phyloP scores from a whole-genome alignment of 2,329 filamentous ascomycete genomes.

The Diaporthe sp. region DNA sequence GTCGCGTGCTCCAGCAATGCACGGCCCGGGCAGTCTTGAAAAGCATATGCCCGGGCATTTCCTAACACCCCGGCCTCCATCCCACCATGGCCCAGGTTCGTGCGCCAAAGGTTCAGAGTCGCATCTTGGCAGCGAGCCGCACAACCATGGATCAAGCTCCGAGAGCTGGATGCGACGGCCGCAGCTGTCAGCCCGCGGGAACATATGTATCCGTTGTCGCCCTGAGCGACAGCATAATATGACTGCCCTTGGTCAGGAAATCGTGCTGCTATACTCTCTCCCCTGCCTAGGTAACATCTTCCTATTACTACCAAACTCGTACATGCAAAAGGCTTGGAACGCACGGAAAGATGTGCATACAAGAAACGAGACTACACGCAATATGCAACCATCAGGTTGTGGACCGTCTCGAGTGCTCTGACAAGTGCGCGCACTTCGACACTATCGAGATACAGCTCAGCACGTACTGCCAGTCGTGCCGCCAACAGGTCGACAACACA shows the following conservation, averaged over 20 bases:
- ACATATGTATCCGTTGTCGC: slow-evolving; percentile 26
- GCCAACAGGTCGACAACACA: slow-evolving; percentile 35
- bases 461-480: slow-evolving; percentile 39
- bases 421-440: slow-evolving; percentile 35
- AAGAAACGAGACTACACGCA: slow-evolving; percentile 36
- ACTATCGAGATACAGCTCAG: slow-evolving; percentile 37
- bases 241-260: not conserved
- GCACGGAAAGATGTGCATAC: slow-evolving; percentile 36
- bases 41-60: slow-evolving; percentile 17
- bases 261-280: not conserved
- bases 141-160: slow-evolving; percentile 24
- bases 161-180: slow-evolving; percentile 28
- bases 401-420: slow-evolving; percentile 35
- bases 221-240: not conserved
- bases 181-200: slow-evolving; percentile 28
- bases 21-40: slow-evolving; percentile 3
- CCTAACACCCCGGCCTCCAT: not conserved
- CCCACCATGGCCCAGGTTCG: slow-evolving; percentile 4
- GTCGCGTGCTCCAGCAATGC: not conserved
- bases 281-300: not conserved
- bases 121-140: slow-evolving; percentile 26
- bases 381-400: slow-evolving; percentile 37
- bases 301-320: not conserved
- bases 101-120: slow-evolving; percentile 24
- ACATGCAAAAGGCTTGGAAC: not conserved